A percentile compares a stretch with the other conserved stretches of the same genome.
Evolutionary conservation across 176 grass and related monocot species (phyloP).

Genomic region (Juncus effusus): DNA sequence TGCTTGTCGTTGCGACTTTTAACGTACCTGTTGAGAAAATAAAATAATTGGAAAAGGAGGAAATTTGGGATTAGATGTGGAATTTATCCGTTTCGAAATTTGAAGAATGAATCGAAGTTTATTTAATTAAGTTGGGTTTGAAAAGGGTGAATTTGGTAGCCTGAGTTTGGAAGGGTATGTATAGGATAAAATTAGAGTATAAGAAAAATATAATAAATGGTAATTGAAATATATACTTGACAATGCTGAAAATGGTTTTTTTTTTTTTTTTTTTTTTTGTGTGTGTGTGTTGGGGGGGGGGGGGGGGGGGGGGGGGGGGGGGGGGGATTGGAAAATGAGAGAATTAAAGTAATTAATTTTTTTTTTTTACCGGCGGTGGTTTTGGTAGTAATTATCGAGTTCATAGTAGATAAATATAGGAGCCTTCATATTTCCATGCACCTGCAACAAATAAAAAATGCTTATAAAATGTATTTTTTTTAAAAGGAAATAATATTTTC

Average conservation of each 20-base stretch:
- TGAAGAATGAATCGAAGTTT: background rate
- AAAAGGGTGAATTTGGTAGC: background rate
- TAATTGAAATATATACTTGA: too few species aligned
- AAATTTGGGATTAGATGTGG: background rate
- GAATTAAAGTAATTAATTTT: background rate
- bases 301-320: too few species aligned
- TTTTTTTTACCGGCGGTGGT: conserved; percentile 70
- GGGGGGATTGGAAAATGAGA: background rate
- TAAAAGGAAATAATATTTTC: too few species aligned
- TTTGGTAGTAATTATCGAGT: conserved; percentile 93
- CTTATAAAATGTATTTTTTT: background rate
- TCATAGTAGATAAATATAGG: conserved; percentile 96
- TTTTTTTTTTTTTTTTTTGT: too few species aligned
- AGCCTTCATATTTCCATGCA: conserved; percentile 68
- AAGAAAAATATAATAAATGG: background rate
- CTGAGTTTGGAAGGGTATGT: background rate
- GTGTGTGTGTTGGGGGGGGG: too few species aligned
- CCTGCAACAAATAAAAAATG: conserved; percentile 35
- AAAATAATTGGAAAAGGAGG: too few species aligned
- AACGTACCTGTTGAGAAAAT: conserved; percentile 42
- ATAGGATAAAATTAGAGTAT: background rate
- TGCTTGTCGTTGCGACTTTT: conserved; percentile 92
- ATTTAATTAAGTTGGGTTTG: background rate
- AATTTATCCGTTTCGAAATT: conserved; percentile 24
- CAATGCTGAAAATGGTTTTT: too few species aligned